Evolutionary conservation across 306 rosid genomes (phyloP).

Genomic region (Mimosa pudica): DNA sequence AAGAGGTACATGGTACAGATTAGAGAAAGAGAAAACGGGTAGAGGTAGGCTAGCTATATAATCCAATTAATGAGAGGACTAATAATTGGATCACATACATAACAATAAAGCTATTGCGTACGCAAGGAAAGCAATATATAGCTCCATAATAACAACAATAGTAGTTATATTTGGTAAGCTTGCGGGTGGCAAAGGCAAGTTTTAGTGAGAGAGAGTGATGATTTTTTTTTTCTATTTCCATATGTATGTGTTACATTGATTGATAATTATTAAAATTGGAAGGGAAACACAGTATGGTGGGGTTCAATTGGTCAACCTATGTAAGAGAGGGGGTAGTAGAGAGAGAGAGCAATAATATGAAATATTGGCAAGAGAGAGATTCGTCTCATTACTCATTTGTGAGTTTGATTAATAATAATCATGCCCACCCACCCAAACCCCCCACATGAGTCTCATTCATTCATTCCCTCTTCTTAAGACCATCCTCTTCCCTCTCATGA

Average conservation of each 20-base stretch:
- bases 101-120: slow-evolving; percentile 39
- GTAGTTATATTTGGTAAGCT: slow-evolving; percentile 54
- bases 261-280: slow-evolving; percentile 39
- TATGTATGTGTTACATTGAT: slow-evolving; percentile 14
- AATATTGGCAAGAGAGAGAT: slow-evolving; percentile 31
- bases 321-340: slow-evolving; percentile 39
- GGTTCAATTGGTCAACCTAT: slow-evolving; percentile 92
- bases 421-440: slow-evolving; percentile 80
- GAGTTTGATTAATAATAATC: slow-evolving; percentile 76
- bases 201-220: background rate
- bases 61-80: slow-evolving; percentile 17
- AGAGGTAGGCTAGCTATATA: slow-evolving; percentile 15
- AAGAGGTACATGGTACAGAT: background rate
- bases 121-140: slow-evolving; percentile 41
- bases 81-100: slow-evolving; percentile 51
- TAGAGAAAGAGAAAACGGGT: background rate
- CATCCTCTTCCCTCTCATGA: slow-evolving; percentile 44
- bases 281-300: slow-evolving; percentile 52
- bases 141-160: slow-evolving; percentile 33
- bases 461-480: slow-evolving; percentile 57
- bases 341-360: slow-evolving; percentile 27
- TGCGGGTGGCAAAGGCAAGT: slow-evolving; percentile 27
- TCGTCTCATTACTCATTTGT: slow-evolving; percentile 71
- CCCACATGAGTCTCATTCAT: slow-evolving; percentile 71
- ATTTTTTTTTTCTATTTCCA: slow-evolving; percentile 16